Evolutionary conservation across 192 early-diverging fungal species (phyloP), one percentile per base, ranked within the genome.

Genomic region (Oehlia diaphana): DNA sequence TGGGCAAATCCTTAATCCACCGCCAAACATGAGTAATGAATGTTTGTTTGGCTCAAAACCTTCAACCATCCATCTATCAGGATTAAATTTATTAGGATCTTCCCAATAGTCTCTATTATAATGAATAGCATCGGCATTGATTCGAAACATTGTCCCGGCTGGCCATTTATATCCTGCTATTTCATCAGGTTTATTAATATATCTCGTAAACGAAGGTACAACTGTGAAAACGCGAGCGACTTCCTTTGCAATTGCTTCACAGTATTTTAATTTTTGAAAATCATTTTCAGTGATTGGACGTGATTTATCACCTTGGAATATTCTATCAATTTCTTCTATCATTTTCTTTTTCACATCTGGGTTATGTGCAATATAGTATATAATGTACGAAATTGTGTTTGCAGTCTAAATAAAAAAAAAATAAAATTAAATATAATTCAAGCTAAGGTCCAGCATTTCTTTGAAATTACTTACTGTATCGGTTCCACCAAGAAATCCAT

Each of bases 101-200:
- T 23, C 44, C 49, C 44, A 74, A 28, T 58, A 33, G 0, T 58
- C 28, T 26, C 4, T 28, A n/a, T 50, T 47, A 14, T 6, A 6
- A 13, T 74, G 44, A 31, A 74, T 74, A 31, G 19, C 50, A 39
- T 74, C 16, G 13, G 50, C 16, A 58, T 74, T 31, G 16, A 49
- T 23, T 21, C 33, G 28, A 58, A 61, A 31, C n/a, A 49, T 16
- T 33, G 33, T 64, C 1, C n/a, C 63, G 37, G 35, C 63, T 39
- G 62, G 19, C 31, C 31, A 76, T 63, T 63, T 10, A 63, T 76
- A 76, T 65, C 74, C 74, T 39, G 33, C 74, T 28, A 76, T 63
- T 64, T 64, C 74, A 44, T 63, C 58, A 39, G 26, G n/a, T 16
- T 76, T 44, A 8, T 62, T 8, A 33, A 44, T 2, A 21, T 0